phyloP scores from a whole-genome alignment of 225 moss, liverwort and hornwort species.

The Straminergon stramineum region DNA sequence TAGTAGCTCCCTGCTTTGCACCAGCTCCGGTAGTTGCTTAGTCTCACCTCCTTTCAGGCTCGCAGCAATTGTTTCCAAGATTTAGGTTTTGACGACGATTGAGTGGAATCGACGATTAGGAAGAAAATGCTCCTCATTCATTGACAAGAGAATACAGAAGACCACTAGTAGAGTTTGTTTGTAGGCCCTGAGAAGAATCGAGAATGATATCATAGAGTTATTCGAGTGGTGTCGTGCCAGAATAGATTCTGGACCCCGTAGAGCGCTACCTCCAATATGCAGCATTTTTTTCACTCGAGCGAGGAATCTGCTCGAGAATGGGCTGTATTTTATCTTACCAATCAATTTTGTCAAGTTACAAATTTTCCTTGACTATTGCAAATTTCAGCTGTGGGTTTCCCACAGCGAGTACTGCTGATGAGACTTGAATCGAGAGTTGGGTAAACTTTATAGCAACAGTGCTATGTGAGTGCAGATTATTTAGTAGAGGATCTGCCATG shows the following conservation, averaged over 20 bases:
- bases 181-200: conserved; percentile 3
- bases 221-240: neutral
- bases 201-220: neutral
- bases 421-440: neutral
- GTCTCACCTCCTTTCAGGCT: neutral
- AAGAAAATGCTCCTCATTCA: conserved; percentile 23
- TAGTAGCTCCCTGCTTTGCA: neutral
- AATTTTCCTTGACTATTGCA: neutral
- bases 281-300: conserved; percentile 11
- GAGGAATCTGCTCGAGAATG: neutral
- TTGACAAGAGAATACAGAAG: conserved; percentile 15
- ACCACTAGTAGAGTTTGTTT: conserved; percentile 8
- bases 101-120: neutral
- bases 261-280: neutral
- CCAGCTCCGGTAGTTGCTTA: neutral
- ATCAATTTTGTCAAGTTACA: conserved; percentile 13
- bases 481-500: neutral
- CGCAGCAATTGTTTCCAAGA: neutral
- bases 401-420: neutral
- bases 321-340: conserved; percentile 13
- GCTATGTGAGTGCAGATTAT: neutral
- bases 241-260: neutral
- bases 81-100: neutral
- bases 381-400: neutral
- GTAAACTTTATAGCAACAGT: neutral